Evolutionary conservation across 2,329 filamentous ascomycete genomes (phyloP).

Genomic region (Diaporthe humulicola): DNA sequence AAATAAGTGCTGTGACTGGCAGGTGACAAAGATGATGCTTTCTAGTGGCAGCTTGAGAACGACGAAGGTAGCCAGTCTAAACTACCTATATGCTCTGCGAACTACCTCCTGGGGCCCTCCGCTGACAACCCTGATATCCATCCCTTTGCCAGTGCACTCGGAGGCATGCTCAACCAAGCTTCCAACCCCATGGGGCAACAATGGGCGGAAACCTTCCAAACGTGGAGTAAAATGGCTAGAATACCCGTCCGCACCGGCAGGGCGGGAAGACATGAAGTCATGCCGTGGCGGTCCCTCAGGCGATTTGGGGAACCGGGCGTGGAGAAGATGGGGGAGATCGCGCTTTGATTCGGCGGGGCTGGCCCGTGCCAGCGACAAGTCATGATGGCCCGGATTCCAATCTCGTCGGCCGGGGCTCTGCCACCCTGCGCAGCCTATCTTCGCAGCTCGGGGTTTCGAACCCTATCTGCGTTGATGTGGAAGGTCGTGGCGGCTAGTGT

Average conservation of each 20-base stretch:
- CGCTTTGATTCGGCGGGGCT: constrained; percentile 7
- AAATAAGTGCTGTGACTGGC: neutral
- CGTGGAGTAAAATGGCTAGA: constrained; percentile 8
- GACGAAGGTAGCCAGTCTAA: neutral
- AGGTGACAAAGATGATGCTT: neutral
- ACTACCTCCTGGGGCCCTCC: neutral
- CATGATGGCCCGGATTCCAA: constrained; percentile 15
- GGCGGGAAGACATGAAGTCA: constrained; percentile 13
- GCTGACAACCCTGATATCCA: neutral
- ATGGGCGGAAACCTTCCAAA: neutral
- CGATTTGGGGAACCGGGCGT: constrained; percentile 1
- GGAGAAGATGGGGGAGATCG: neutral
- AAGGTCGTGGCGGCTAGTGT: neutral
- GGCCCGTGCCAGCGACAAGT: neutral
- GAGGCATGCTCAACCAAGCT: neutral
- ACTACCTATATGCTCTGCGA: too few relatives aligned
- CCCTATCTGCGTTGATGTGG: neutral
- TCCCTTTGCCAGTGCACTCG: neutral
- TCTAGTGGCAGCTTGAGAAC: neutral
- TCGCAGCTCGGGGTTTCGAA: neutral
- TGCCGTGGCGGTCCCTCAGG: neutral
- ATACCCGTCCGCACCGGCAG: neutral
- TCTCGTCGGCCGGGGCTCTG: neutral
- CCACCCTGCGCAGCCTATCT: neutral
- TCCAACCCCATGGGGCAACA: neutral